Evolutionary conservation across 306 rosid species (phyloP).

Genomic region (Arachis hypogaea): DNA sequence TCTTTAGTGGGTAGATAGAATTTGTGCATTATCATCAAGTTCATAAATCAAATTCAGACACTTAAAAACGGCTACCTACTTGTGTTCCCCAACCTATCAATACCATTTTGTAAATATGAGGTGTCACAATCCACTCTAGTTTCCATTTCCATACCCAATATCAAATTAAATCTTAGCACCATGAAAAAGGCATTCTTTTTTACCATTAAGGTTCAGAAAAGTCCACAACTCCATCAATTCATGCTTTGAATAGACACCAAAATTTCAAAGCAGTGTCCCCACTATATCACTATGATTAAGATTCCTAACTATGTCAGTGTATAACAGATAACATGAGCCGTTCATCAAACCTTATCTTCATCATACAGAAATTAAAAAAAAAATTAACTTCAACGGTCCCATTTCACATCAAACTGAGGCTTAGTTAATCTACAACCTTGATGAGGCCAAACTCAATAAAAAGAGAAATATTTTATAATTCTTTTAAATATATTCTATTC

Average conservation of each 20-base stretch:
- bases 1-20: neutral
- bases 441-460: neutral
- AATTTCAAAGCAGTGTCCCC: constrained; percentile 49
- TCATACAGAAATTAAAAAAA: neutral
- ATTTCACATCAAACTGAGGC: constrained; percentile 9
- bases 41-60: neutral
- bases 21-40: neutral
- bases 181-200: constrained; percentile 4
- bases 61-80: neutral
- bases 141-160: neutral
- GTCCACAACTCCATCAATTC: constrained; percentile 18
- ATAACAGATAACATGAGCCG: constrained; percentile 23
- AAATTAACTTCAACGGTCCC: constrained; percentile 41
- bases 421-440: constrained; percentile 15
- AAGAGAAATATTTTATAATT: neutral
- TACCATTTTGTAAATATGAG: neutral
- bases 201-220: constrained; percentile 12
- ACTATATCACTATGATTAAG: constrained; percentile 43
- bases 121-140: neutral
- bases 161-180: neutral
- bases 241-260: neutral
- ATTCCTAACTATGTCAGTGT: constrained; percentile 34
- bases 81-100: neutral
- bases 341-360: constrained; percentile 33
- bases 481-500: neutral